A percentile compares a stretch with the other conserved stretches of the same genome.
Conservation (phyloP, 2,329 filamentous ascomycete genomes). For the Aspergillus fructus region DNA sequence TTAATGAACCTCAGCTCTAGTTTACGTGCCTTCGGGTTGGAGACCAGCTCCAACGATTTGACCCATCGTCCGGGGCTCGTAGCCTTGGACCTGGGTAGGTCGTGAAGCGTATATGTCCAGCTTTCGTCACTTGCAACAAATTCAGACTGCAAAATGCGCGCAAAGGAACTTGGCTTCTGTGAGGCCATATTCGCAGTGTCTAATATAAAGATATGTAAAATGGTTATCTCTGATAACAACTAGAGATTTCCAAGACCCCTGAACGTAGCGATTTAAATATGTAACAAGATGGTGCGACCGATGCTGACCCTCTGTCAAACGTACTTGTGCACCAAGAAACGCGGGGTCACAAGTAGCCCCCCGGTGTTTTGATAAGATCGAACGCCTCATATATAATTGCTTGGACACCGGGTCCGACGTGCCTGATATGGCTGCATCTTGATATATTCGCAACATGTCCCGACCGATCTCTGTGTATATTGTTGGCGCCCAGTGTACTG, state of each 20-base stretch:
- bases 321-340: too few species aligned
- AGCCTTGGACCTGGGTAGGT: not conserved
- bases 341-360: too few species aligned
- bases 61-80: not conserved
- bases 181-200: not conserved
- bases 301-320: too few species aligned
- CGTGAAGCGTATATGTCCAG: not conserved
- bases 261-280: too few species aligned
- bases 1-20: not conserved
- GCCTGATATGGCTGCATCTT: too few species aligned
- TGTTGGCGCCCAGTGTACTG: slow-evolving; percentile 3
- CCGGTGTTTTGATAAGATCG: too few species aligned
- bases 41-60: not conserved
- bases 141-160: not conserved
- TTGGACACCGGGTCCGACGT: too few species aligned
- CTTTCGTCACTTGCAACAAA: not conserved
- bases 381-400: too few species aligned
- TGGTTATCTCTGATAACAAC: too few species aligned
- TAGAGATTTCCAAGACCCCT: too few species aligned
- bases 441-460: not conserved
- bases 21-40: not conserved
- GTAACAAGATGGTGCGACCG: too few species aligned
- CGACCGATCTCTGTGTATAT: not conserved
- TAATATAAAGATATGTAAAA: too few species aligned
- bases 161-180: not conserved